These are phyloP conservation scores for Loxodes magnus DNA, from an alignment of 73 alveolate genomes.

Conservation along the genomic window DNA sequence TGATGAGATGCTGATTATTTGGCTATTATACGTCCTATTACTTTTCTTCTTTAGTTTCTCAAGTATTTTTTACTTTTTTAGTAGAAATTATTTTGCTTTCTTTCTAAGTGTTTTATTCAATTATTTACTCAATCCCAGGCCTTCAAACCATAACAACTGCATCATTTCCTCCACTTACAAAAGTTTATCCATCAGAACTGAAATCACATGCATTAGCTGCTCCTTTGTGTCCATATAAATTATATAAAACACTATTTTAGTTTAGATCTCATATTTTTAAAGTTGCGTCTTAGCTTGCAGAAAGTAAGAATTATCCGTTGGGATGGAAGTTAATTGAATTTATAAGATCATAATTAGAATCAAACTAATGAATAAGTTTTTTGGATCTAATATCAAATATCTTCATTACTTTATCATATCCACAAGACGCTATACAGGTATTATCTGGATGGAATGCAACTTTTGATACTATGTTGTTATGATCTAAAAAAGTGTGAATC, in stretches of 20 bases:
- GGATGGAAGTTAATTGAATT: conserved; percentile 90
- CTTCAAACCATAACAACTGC: conserved; percentile 84
- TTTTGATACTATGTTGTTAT: conserved; percentile 64
- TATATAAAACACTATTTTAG: conserved; percentile 86
- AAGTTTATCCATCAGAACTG: conserved; percentile 89
- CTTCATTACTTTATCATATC: conserved; percentile 93
- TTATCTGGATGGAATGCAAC: conserved; percentile 94
- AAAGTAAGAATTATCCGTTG: conserved; percentile 78
- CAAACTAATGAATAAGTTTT: conserved; percentile 73
- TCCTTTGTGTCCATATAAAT: conserved; percentile 97
- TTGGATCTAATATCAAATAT: conserved; percentile 95
- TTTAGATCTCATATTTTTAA: conserved; percentile 96
- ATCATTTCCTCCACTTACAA: conserved; percentile 92
- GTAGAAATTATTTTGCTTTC: too few species aligned
- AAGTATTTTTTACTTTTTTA: too few species aligned
- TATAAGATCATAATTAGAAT: conserved; percentile 87
- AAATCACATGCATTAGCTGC: conserved; percentile 80
- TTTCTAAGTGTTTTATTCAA: too few species aligned
- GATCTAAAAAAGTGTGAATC: conserved; percentile 85
- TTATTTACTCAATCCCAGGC: too few species aligned
- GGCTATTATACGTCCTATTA: too few species aligned
- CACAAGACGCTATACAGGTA: conserved; percentile 83
- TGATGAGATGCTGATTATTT: too few species aligned
- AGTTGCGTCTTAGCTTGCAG: conserved; percentile 88
- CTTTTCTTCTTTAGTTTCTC: too few species aligned